These are phyloP conservation scores for Scalesia atractyloides DNA, from an alignment of 129 eudicot species.

Conservation along the genomic window DNA sequence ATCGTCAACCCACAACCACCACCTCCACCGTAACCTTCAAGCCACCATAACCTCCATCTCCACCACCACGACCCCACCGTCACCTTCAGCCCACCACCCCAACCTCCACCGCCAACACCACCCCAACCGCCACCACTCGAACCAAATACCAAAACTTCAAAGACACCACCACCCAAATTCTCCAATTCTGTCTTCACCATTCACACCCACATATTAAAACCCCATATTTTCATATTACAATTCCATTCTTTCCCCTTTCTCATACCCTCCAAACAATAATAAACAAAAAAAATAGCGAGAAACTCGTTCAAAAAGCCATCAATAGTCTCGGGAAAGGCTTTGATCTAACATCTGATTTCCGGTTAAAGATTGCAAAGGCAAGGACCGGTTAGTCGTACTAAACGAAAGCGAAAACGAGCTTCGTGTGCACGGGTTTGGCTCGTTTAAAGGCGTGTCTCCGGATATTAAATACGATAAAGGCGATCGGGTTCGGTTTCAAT, in stretches of 20 bases:
- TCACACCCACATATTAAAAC: slow-evolving; percentile 19
- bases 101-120: no score
- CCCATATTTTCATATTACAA: background rate
- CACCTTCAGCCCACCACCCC: no score
- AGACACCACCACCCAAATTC: slow-evolving; percentile 23
- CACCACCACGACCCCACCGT: no score
- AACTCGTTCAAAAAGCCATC: slow-evolving; percentile 55
- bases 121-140: no score
- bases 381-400: slow-evolving; percentile 55
- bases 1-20: no score
- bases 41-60: no score
- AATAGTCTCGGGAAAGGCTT: slow-evolving; percentile 89
- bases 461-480: slow-evolving; percentile 95
- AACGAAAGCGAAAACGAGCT: slow-evolving; percentile 53
- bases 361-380: slow-evolving; percentile 83
- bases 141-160: slow-evolving; percentile 32
- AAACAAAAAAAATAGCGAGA: slow-evolving; percentile 21
- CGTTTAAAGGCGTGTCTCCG: slow-evolving; percentile 49
- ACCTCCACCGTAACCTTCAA: no score
- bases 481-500: slow-evolving; percentile 74
- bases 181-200: slow-evolving; percentile 12
- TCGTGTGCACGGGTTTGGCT: slow-evolving; percentile 68
- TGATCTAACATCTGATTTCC: slow-evolving; percentile 83
- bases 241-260: background rate
- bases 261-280: background rate